phyloP scores from a whole-genome alignment of 108 stramenopile species.

The Skeletonema marinoi region DNA sequence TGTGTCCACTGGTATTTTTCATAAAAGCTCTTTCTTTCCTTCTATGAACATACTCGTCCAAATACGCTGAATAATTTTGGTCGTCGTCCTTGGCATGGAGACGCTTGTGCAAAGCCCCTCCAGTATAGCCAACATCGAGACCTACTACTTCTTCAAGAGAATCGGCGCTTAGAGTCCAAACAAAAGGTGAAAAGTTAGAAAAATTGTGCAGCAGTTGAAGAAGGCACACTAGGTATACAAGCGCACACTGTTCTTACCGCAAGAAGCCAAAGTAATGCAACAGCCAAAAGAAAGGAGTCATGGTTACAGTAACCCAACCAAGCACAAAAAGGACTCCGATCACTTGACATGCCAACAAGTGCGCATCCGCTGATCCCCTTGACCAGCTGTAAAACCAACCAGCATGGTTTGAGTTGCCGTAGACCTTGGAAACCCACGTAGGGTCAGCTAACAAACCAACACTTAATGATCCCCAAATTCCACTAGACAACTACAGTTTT shows the following conservation, averaged over 20 bases:
- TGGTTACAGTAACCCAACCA: conserved; percentile 68
- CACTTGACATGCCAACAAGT: conserved; percentile 74
- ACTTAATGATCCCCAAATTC: conserved; percentile 3
- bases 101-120: conserved; percentile 30
- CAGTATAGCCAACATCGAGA: conserved; percentile 69
- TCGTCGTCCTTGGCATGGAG: conserved; percentile 16
- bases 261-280: conserved; percentile 78
- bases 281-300: conserved; percentile 70
- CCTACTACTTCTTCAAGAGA: conserved; percentile 77
- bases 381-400: conserved; percentile 77
- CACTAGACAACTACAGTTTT: background rate
- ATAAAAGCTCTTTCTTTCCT: conserved; percentile 12
- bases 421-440: conserved; percentile 20
- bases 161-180: conserved; percentile 48
- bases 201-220: background rate
- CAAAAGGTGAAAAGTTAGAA: background rate
- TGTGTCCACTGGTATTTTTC: conserved; percentile 2
- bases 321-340: conserved; percentile 67
- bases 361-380: conserved; percentile 51
- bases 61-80: background rate
- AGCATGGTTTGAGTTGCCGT: conserved; percentile 44
- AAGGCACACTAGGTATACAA: background rate
- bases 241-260: conserved; percentile 37
- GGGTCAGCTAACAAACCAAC: conserved; percentile 56
- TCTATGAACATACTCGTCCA: conserved; percentile 39